Percentiles rank a stretch among this genome's conserved stretches.
Evolutionary conservation across 148 eudicot genomes (phyloP).

Genomic region (Cornus florida): DNA sequence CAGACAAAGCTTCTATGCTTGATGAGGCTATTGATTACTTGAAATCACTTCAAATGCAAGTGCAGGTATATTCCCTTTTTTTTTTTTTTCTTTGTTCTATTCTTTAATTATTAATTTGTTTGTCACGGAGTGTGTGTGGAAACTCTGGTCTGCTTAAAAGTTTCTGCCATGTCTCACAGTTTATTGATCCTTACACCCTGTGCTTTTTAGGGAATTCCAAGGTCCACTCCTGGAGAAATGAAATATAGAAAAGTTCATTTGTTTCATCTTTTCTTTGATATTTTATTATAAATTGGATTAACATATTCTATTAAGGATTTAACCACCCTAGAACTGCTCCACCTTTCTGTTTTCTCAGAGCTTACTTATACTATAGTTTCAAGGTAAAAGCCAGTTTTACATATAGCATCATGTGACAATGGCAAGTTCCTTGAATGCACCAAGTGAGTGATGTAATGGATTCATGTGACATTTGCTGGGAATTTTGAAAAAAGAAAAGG

Average conservation of each 20-base stretch:
- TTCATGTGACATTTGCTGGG: too few relatives aligned
- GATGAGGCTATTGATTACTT: slow-evolving; percentile 87
- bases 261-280: neutral
- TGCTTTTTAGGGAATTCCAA: too few relatives aligned
- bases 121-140: too few relatives aligned
- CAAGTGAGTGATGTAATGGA: neutral
- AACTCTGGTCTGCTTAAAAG: too few relatives aligned
- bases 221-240: neutral
- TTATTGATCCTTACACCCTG: too few relatives aligned
- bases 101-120: too few relatives aligned
- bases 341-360: neutral
- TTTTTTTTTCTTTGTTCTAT: too few relatives aligned
- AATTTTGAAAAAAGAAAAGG: neutral
- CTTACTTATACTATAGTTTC: neutral
- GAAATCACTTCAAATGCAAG: slow-evolving; percentile 75
- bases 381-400: neutral
- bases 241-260: neutral
- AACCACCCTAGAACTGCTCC: neutral
- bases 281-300: too few relatives aligned
- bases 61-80: slow-evolving; percentile 51
- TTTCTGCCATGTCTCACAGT: too few relatives aligned
- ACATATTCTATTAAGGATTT: neutral
- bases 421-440: neutral
- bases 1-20: slow-evolving; percentile 88
- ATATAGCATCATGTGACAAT: neutral